Evolutionary conservation across 345 rosid species (phyloP).

Genomic region (Gossypium sturtianum): DNA sequence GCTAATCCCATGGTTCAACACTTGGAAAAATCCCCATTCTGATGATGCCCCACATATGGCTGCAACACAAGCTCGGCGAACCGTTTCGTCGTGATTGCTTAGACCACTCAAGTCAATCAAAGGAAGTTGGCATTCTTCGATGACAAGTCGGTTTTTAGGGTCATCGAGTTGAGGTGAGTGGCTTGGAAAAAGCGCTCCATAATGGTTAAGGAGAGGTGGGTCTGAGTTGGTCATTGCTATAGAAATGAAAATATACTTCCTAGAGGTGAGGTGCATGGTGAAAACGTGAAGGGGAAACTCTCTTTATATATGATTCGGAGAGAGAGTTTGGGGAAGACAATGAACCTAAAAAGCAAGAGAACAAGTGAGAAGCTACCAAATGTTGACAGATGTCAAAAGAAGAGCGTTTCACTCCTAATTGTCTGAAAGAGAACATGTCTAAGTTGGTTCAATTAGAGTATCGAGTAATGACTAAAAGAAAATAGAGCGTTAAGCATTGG

Average conservation of each 20-base stretch:
- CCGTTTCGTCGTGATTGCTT: conserved; percentile 18
- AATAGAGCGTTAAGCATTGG: neutral
- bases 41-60: conserved; percentile 46
- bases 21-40: conserved; percentile 73
- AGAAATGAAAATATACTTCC: neutral
- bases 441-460: neutral
- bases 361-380: conserved; percentile 11
- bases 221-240: conserved; percentile 18
- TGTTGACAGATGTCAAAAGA: conserved; percentile 35
- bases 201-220: conserved; percentile 40
- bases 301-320: conserved; percentile 3
- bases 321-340: conserved; percentile 3
- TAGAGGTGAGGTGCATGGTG: neutral
- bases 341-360: neutral
- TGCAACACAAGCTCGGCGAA: conserved; percentile 21
- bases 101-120: conserved; percentile 43
- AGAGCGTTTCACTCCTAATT: conserved; percentile 23
- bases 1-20: conserved; percentile 53
- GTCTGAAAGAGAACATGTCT: conserved; percentile 18
- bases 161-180: neutral
- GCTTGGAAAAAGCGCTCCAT: conserved; percentile 18
- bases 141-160: neutral
- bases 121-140: conserved; percentile 49
- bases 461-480: too few relatives aligned
- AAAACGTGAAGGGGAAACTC: neutral